Conservation (phyloP, 768 basidiomycete genomes). For the Boletus bicolor region DNA sequence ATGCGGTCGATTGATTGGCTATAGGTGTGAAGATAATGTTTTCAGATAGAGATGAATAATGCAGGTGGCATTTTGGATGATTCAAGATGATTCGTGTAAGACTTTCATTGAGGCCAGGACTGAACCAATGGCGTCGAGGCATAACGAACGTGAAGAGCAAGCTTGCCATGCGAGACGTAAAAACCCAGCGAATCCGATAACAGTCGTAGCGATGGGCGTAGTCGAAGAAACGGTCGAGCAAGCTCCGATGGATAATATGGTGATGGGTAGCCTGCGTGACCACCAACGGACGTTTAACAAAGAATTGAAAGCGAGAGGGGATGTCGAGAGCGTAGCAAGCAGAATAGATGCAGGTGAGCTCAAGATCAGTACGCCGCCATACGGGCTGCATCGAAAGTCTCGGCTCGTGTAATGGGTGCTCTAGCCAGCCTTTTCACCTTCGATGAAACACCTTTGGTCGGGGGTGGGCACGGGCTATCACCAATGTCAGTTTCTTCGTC, state of each 20-base stretch:
- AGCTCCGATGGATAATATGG: slow-evolving; percentile 2
- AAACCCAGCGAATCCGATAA: slow-evolving; percentile 9
- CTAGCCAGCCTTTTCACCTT: slow-evolving; percentile 58
- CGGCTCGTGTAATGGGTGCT: slow-evolving; percentile 52
- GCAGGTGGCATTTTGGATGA: slow-evolving; percentile 16
- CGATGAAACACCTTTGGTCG: slow-evolving; percentile 52
- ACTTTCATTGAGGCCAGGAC: slow-evolving; percentile 13
- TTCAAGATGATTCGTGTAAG: slow-evolving; percentile 6
- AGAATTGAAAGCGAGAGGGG: slow-evolving; percentile 5
- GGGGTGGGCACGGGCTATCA: slow-evolving; percentile 86
- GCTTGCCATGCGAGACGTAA: slow-evolving; percentile 13
- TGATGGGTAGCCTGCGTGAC: slow-evolving; percentile 8
- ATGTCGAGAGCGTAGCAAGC: slow-evolving; percentile 3
- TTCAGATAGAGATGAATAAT: slow-evolving; percentile 19
- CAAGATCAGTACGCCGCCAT: slow-evolving; percentile 45
- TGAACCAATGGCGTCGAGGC: slow-evolving; percentile 13
- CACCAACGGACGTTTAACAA: slow-evolving; percentile 2
- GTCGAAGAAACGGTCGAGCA: slow-evolving; percentile 4
- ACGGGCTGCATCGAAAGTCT: slow-evolving; percentile 66
- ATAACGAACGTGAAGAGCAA: slow-evolving; percentile 15
- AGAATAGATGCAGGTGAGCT: background rate
- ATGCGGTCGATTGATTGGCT: slow-evolving; percentile 25
- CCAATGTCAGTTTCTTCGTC: slow-evolving; percentile 78
- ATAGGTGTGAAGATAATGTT: slow-evolving; percentile 19
- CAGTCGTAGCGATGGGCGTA: slow-evolving; percentile 11